Conservation (phyloP, 805 yeast genomes). For the Wickerhamomyces mucosus region DNA sequence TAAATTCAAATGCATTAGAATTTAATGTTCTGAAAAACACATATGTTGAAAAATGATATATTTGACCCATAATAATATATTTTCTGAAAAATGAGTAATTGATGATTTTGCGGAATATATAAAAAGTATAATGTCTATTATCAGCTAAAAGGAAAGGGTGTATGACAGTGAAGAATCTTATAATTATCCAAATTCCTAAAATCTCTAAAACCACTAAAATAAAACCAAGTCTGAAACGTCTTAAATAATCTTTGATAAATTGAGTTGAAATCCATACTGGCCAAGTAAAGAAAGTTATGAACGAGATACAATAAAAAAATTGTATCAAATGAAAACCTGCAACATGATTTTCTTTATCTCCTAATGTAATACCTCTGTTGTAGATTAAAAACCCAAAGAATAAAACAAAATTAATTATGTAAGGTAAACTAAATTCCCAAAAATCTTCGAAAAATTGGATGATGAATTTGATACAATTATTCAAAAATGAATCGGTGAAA, state of each 20-base stretch:
- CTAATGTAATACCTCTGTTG: conserved; percentile 84
- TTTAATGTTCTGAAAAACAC: conserved; percentile 27
- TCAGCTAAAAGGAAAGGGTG: conserved; percentile 93
- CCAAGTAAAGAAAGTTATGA: conserved; percentile 52
- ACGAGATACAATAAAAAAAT: conserved; percentile 64
- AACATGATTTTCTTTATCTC: conserved; percentile 82
- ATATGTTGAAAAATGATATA: conserved; percentile 53
- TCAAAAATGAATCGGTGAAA: conserved; percentile 26
- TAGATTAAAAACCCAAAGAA: conserved; percentile 49
- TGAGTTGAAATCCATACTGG: conserved; percentile 60
- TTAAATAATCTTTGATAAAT: conserved; percentile 30
- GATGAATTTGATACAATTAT: conserved; percentile 30
- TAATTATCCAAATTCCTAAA: conserved; percentile 31
- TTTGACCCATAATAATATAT: conserved; percentile 43
- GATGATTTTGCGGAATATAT: conserved; percentile 64
- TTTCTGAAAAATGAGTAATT: conserved; percentile 36
- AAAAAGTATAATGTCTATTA: conserved; percentile 89
- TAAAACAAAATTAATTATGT: conserved; percentile 34
- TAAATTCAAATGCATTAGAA: conserved; percentile 26
- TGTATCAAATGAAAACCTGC: conserved; percentile 70
- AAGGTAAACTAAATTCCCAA: conserved; percentile 36
- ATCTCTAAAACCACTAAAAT: conserved; percentile 23
- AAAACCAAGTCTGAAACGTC: conserved; percentile 20
- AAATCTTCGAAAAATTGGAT: conserved; percentile 28
- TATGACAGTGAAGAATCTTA: conserved; percentile 55